Percentiles rank a stretch among this genome's conserved stretches.
These are phyloP conservation scores for Choiromyces venosus DNA, from an alignment of 495 filamentous ascomycete genomes.

Conservation along the genomic window DNA sequence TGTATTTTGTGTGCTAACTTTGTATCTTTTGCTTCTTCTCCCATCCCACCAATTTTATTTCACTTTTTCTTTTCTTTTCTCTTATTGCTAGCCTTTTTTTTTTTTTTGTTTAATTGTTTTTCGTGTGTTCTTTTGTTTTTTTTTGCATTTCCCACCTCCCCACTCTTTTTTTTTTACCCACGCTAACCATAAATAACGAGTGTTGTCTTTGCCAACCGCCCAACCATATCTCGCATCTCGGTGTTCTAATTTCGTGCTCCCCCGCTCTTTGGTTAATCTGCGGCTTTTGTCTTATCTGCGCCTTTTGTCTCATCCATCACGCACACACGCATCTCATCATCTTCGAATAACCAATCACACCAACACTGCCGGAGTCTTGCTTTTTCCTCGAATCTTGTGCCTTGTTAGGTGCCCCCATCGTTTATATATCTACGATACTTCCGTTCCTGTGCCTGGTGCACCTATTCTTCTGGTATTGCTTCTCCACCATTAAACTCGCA, in stretches of 20 bases:
- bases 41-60: not conserved
- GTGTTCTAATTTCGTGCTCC: not conserved
- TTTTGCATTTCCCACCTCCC: not conserved
- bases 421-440: slow-evolving; percentile 37
- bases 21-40: slow-evolving; percentile 20
- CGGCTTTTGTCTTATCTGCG: too few species aligned
- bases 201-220: not conserved
- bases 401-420: slow-evolving; percentile 1
- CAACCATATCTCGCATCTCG: not conserved
- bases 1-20: slow-evolving; percentile 28
- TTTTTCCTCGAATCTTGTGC: not conserved
- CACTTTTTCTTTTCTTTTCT: not conserved
- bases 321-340: not conserved
- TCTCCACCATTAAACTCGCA: slow-evolving; percentile 2
- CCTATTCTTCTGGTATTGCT: slow-evolving; percentile 23
- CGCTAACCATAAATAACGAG: not conserved
- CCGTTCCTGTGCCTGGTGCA: slow-evolving; percentile 35
- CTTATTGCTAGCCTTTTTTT: not conserved
- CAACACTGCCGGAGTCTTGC: not conserved
- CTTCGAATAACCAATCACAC: not conserved
- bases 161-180: not conserved
- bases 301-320: not conserved
- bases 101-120: not conserved
- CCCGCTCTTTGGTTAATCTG: not conserved
- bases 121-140: not conserved